These are phyloP conservation scores for Didymella pomorum DNA, from an alignment of 2,329 filamentous ascomycete species.

Conservation along the genomic window DNA sequence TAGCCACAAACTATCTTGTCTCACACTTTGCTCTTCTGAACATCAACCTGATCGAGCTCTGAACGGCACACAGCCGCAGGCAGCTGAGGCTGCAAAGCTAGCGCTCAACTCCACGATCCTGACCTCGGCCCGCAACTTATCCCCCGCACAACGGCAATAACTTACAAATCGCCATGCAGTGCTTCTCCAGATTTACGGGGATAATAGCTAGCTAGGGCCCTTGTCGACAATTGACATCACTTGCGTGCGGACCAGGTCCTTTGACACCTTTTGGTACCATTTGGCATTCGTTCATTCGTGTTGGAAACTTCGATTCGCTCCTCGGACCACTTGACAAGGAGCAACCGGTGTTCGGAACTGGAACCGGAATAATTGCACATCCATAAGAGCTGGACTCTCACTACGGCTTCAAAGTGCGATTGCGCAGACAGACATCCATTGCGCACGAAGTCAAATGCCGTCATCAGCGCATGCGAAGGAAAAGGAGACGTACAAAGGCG, in stretches of 20 bases:
- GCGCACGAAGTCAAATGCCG: constrained; percentile 18
- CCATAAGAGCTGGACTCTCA: neutral
- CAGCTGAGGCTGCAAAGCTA: constrained; percentile 4
- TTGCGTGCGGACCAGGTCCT: neutral
- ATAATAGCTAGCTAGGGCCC: neutral
- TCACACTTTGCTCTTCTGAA: neutral
- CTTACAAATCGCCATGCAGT: constrained; percentile 38
- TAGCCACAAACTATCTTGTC: neutral
- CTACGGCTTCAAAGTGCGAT: neutral
- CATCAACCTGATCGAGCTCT: neutral
- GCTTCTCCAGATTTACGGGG: neutral
- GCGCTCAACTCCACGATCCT: constrained; percentile 14
- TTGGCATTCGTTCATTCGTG: neutral
- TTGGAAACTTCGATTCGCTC: neutral
- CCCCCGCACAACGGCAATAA: constrained; percentile 35
- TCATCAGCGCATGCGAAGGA: constrained; percentile 27
- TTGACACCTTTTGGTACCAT: neutral
- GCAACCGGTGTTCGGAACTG: constrained; percentile 10
- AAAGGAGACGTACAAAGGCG: constrained; percentile 24
- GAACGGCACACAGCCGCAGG: neutral
- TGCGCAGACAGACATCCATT: neutral
- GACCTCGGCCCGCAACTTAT: constrained; percentile 39
- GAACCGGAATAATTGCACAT: neutral
- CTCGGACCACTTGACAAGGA: neutral
- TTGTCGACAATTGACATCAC: neutral